A percentile compares a stretch with the other conserved stretches of the same genome.
These are phyloP conservation scores for Russula vinacea DNA, from an alignment of 768 basidiomycete species.

Conservation along the genomic window DNA sequence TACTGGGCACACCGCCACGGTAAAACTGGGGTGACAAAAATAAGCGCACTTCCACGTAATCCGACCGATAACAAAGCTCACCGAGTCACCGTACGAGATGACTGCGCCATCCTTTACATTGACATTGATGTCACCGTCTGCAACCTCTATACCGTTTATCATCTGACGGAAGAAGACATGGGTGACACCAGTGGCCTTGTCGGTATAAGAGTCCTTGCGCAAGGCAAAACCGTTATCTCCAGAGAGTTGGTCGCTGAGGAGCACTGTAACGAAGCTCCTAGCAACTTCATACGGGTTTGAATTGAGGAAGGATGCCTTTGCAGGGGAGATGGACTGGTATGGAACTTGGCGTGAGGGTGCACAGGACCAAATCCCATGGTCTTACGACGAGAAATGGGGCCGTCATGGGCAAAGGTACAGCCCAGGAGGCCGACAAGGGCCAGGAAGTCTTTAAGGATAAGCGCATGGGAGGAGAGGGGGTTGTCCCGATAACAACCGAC, in stretches of 20 bases:
- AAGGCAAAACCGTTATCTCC: conserved; percentile 51
- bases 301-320: conserved; percentile 26
- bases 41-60: not conserved
- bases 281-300: conserved; percentile 62
- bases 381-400: conserved; percentile 59
- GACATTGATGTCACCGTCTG: conserved; percentile 89
- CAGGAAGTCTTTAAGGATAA: conserved; percentile 18
- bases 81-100: conserved; percentile 26
- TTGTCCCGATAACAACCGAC: conserved; percentile 13
- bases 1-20: conserved; percentile 51
- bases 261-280: conserved; percentile 52
- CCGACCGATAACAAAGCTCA: not conserved
- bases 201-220: conserved; percentile 84
- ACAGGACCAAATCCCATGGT: conserved; percentile 85
- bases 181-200: conserved; percentile 78
- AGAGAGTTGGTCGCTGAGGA: conserved; percentile 43
- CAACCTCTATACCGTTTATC: conserved; percentile 82
- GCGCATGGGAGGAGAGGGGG: conserved; percentile 22
- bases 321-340: conserved; percentile 45
- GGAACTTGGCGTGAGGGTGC: conserved; percentile 69
- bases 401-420: conserved; percentile 22
- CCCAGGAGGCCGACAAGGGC: conserved; percentile 31
- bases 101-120: conserved; percentile 53
- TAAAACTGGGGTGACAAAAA: conserved; percentile 57
- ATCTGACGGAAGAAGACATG: conserved; percentile 87